Evolutionary conservation across 192 early-diverging fungal species (phyloP), one percentile per base, ranked within the genome.

Genomic region (Phycomyces nitens): DNA sequence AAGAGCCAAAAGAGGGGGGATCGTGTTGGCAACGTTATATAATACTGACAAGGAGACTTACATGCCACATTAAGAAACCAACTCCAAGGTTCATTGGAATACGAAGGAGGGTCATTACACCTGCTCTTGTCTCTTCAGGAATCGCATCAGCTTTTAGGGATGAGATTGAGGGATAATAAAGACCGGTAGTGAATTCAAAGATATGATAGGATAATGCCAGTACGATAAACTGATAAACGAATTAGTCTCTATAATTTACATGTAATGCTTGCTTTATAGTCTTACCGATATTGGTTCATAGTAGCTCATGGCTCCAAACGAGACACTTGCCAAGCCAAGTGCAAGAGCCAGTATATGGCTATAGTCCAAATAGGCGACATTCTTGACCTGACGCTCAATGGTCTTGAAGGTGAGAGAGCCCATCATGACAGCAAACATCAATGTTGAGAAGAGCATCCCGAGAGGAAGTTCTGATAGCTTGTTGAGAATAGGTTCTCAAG

Each of bases 81-180:
- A 86, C 82, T 8, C 64, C 72, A 27, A 82, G 62, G 63, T 86
- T 86, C 84, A 86, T 82, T 42, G 85, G 85, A n/a, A 86, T 78
- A 54, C 85, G 71, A 27, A 86, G 66, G 26, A 86, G 68, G 11
- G 79, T 77, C 76, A 85, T 85, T 24, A 86, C 74, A 21, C 80
- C 77, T 9, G 82, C 80, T 40, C 84, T 64, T 55, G 77, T 72
- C 42, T 83, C 76, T 61, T 86, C 82, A 12, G 85, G 84, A 38
- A 86, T 80, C 11, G 68, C 67, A 43, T 80, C 67, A 12, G 83
- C 82, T 18, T 73, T 66, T 12, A 86, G 52, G 1, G 78, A 79
- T 5, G 74, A 72, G 43, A 84, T 77, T 5, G 72, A 66, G 3
- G 85, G 85, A 47, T 81, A 84, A 56, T 83, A 84, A 21, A 85